Conservation (phyloP, 371 early-diverging fungal species). For the Mucor sp. region DNA sequence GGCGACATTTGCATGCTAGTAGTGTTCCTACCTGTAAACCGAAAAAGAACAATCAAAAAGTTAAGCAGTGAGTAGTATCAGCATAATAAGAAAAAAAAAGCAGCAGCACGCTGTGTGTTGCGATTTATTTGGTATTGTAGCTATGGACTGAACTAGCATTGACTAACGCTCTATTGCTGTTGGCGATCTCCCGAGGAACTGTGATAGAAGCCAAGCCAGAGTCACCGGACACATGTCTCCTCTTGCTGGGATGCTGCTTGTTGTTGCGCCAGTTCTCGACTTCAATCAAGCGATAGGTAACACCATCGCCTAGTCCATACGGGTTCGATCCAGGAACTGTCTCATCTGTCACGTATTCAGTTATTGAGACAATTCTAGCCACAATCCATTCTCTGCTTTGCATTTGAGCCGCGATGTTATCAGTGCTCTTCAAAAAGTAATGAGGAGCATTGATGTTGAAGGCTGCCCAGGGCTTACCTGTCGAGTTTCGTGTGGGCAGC, state of each 20-base stretch:
- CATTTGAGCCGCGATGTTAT: slow-evolving; percentile 40
- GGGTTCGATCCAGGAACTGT: slow-evolving; percentile 56
- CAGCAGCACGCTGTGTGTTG: neutral
- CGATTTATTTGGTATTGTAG: neutral
- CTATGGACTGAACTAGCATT: neutral
- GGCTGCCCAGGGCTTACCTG: slow-evolving; percentile 79
- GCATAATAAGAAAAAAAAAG: too few relatives aligned
- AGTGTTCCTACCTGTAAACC: neutral
- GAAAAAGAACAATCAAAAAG: neutral
- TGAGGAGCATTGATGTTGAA: slow-evolving; percentile 81
- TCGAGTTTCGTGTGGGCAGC: slow-evolving; percentile 72
- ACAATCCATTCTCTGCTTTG: slow-evolving; percentile 71
- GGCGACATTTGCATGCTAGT: too few relatives aligned
- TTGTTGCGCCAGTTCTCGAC: slow-evolving; percentile 52
- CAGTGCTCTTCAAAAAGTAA: slow-evolving; percentile 66
- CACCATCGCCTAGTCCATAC: slow-evolving; percentile 64
- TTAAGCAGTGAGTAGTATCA: neutral
- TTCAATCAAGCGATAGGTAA: slow-evolving; percentile 62
- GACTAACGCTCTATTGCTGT: neutral
- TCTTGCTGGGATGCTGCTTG: slow-evolving; percentile 2
- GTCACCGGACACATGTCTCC: slow-evolving; percentile 7
- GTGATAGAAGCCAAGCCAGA: slow-evolving; percentile 22
- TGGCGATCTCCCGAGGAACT: neutral
- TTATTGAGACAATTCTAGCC: slow-evolving; percentile 64
- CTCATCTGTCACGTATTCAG: slow-evolving; percentile 50